Percentiles rank a stretch among this genome's conserved stretches.
These are phyloP conservation scores for Candida stauntonica DNA, from an alignment of 805 yeast species.

Conservation along the genomic window DNA sequence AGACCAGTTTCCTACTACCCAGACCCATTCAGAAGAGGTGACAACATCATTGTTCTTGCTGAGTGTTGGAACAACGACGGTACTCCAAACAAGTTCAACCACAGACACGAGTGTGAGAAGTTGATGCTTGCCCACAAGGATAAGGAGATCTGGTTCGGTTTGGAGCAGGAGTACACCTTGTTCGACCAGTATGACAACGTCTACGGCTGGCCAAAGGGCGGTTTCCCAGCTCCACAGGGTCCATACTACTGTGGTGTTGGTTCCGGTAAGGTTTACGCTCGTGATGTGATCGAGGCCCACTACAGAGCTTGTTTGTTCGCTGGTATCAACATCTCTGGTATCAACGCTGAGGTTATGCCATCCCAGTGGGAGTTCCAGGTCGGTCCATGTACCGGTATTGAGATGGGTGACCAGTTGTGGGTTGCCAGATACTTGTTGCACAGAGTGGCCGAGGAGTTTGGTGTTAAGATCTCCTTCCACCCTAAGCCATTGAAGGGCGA, in stretches of 20 bases:
- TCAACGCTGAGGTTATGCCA: conserved; percentile 99
- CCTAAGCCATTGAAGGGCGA: conserved; percentile 99
- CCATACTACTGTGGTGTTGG: conserved; percentile 99
- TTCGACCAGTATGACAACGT: conserved; percentile 86
- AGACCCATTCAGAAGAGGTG: conserved; percentile 98
- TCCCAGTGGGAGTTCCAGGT: conserved; percentile 99
- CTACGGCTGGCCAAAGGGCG: conserved; percentile 99
- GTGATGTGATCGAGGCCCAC: conserved; percentile 98
- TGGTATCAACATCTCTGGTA: conserved; percentile 89
- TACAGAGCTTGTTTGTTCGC: conserved; percentile 96
- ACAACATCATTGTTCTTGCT: conserved; percentile 89
- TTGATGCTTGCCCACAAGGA: conserved; percentile 87
- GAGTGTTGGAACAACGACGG: conserved; percentile 99
- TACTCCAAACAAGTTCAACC: conserved; percentile 97
- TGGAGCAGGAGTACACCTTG: conserved; percentile 97
- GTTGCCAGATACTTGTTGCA: conserved; percentile 87
- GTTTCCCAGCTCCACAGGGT: conserved; percentile 99
- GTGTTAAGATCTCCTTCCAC: conserved; percentile 97
- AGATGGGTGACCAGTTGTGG: conserved; percentile 98
- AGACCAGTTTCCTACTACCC: conserved; percentile 94
- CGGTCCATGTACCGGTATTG: conserved; percentile 94
- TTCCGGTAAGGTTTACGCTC: conserved; percentile 94
- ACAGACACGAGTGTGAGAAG: conserved; percentile 95
- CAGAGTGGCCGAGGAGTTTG: conserved; percentile 98
- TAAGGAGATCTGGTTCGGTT: conserved; percentile 92